Evolutionary conservation across 1,139 yeast genomes (phyloP).

Genomic region (Blastobotrys niveus): DNA sequence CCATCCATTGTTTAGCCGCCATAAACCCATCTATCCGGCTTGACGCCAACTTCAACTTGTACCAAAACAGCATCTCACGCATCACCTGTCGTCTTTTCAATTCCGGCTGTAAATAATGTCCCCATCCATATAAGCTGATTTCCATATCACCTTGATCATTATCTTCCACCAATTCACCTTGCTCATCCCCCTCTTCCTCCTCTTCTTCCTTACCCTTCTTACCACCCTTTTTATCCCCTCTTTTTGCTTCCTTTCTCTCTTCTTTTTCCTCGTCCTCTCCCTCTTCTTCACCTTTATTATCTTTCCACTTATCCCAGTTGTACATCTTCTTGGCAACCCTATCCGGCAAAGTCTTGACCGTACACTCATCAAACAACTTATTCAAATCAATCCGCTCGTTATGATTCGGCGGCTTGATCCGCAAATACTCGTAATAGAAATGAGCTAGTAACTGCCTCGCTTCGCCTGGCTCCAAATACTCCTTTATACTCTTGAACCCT

Average conservation of each 20-base stretch:
- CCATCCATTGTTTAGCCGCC: slow-evolving; percentile 8
- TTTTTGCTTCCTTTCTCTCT: not conserved
- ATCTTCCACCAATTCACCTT: not conserved
- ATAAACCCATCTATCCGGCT: slow-evolving; percentile 17
- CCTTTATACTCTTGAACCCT: slow-evolving; percentile 13
- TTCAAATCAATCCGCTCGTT: slow-evolving; percentile 12
- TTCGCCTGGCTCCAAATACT: slow-evolving; percentile 18
- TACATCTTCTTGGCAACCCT: not conserved
- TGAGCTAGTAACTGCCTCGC: slow-evolving; percentile 16
- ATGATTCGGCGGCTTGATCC: not conserved
- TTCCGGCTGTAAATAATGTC: slow-evolving; percentile 11
- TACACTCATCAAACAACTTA: slow-evolving; percentile 5
- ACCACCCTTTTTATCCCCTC: not conserved
- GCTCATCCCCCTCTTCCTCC: not conserved
- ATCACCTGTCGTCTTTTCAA: slow-evolving; percentile 16
- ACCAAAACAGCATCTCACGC: slow-evolving; percentile 19
- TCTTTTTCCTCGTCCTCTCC: slow-evolving; percentile 1
- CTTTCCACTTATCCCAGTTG: no score
- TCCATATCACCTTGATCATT: slow-evolving; percentile 13
- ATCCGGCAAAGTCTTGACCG: slow-evolving; percentile 6
- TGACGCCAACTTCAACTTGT: slow-evolving; percentile 16
- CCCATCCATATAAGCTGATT: slow-evolving; percentile 16
- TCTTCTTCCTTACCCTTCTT: not conserved
- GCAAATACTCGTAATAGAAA: slow-evolving; percentile 17
- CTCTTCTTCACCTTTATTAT: not conserved